Conservation (phyloP, 2,329 filamentous ascomycete species). For the Clathrospora elynae region DNA sequence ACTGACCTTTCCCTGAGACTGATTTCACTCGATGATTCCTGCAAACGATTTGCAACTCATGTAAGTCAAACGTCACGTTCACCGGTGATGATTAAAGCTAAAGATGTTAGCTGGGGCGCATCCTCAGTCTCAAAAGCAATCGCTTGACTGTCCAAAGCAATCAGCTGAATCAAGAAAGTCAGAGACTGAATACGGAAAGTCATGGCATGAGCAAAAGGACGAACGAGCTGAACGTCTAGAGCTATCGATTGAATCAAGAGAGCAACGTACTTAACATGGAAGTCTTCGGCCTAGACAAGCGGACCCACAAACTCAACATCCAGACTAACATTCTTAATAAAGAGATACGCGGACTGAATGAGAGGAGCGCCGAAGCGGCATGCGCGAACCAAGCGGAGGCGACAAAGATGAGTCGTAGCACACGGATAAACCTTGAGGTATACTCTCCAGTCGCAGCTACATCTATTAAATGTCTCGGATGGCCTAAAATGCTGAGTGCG, state of each 20-base stretch:
- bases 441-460: background rate
- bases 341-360: conserved; percentile 4
- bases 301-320: background rate
- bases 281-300: background rate
- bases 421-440: conserved; percentile 12
- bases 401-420: conserved; percentile 9
- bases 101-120: conserved; percentile 6
- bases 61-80: conserved; percentile 5
- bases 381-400: conserved; percentile 7
- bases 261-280: background rate
- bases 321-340: conserved; percentile 1
- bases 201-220: background rate
- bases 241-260: conserved; percentile 1
- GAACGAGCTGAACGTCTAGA: conserved; percentile 4
- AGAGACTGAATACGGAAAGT: background rate
- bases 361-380: conserved; percentile 4
- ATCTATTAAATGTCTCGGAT: no score
- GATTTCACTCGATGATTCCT: conserved; percentile 9
- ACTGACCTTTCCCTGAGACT: conserved; percentile 7
- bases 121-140: conserved; percentile 10
- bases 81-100: background rate
- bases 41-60: conserved; percentile 10
- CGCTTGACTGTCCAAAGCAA: background rate
- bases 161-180: background rate
- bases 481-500: no score